phyloP scores from a whole-genome alignment of 2,329 filamentous ascomycete genomes.

The Fusarium algeriense region DNA sequence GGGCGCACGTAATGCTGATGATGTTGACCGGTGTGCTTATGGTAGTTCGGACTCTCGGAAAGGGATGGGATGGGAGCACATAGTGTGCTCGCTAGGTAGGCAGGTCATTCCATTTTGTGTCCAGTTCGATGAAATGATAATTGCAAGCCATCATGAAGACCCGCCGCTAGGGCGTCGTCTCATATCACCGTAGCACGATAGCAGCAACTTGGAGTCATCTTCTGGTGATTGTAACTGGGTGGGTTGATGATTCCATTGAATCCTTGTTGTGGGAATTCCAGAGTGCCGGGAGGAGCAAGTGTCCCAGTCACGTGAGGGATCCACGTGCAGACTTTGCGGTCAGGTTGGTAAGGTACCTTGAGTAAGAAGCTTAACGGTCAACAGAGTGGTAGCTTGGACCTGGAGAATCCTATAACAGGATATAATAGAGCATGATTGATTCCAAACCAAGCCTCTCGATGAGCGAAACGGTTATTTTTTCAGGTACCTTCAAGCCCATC shows the following conservation, averaged over 20 bases:
- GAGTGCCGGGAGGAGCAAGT: conserved; percentile 24
- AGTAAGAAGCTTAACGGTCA: too few species aligned
- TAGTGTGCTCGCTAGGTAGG: conserved; percentile 6
- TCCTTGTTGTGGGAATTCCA: conserved; percentile 42
- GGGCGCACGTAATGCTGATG: conserved; percentile 3
- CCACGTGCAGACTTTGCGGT: too few species aligned
- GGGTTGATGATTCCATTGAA: conserved; percentile 34
- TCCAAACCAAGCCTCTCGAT: too few species aligned
- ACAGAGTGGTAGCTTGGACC: too few species aligned
- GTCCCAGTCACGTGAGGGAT: conserved; percentile 34
- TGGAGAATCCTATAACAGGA: too few species aligned
- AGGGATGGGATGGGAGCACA: conserved; percentile 8
- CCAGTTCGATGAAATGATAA: conserved; percentile 9
- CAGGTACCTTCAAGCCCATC: too few species aligned
- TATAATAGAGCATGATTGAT: too few species aligned
- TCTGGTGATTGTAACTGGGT: conserved; percentile 36
- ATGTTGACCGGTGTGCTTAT: conserved; percentile 22
- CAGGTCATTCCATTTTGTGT: conserved; percentile 17
- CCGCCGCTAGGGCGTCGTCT: background rate
- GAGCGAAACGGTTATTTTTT: too few species aligned
- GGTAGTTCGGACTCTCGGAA: conserved; percentile 37
- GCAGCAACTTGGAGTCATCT: conserved; percentile 27
- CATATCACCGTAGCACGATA: conserved; percentile 15
- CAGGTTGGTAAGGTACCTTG: too few species aligned
- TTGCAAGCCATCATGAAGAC: background rate